Conservation (phyloP, 208 protist genomes). For the Tetramitus jugosus region DNA sequence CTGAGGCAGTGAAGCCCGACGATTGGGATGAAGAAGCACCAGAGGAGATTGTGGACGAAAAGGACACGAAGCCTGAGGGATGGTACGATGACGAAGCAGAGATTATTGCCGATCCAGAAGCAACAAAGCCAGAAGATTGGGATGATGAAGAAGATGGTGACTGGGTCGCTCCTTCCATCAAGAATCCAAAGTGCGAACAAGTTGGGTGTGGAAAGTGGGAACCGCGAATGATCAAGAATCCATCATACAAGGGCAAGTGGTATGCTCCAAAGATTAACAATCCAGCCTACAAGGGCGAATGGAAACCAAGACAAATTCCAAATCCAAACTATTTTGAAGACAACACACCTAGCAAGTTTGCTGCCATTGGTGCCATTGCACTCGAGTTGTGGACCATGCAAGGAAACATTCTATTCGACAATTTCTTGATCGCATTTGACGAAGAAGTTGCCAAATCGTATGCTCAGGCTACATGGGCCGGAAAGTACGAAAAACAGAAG, state of each 20-base stretch:
- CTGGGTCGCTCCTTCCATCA: conserved; percentile 65
- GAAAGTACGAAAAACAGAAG: conserved; percentile 13
- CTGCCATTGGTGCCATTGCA: conserved; percentile 61
- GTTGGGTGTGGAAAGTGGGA: conserved; percentile 53
- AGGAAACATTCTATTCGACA: conserved; percentile 85
- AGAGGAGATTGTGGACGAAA: conserved; percentile 42
- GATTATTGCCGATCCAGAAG: conserved; percentile 71
- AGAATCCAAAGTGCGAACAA: conserved; percentile 61
- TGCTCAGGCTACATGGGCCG: not conserved
- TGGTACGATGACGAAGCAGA: conserved; percentile 51
- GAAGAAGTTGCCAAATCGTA: conserved; percentile 54
- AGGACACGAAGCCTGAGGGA: conserved; percentile 46
- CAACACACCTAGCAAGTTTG: conserved; percentile 57
- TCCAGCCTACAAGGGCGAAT: conserved; percentile 79
- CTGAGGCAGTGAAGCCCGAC: conserved; percentile 70
- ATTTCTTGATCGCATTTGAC: conserved; percentile 81
- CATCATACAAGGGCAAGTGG: conserved; percentile 75
- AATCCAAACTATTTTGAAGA: conserved; percentile 78
- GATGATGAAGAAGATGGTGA: conserved; percentile 71
- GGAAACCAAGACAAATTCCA: conserved; percentile 64
- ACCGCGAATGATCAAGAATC: conserved; percentile 66
- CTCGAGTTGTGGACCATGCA: conserved; percentile 92
- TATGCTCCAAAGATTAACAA: conserved; percentile 67
- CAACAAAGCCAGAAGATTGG: conserved; percentile 78
- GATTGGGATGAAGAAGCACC: conserved; percentile 63